These are phyloP conservation scores for Coccinonectria pachysandricola DNA, from an alignment of 2,329 filamentous ascomycete species.

Conservation along the genomic window DNA sequence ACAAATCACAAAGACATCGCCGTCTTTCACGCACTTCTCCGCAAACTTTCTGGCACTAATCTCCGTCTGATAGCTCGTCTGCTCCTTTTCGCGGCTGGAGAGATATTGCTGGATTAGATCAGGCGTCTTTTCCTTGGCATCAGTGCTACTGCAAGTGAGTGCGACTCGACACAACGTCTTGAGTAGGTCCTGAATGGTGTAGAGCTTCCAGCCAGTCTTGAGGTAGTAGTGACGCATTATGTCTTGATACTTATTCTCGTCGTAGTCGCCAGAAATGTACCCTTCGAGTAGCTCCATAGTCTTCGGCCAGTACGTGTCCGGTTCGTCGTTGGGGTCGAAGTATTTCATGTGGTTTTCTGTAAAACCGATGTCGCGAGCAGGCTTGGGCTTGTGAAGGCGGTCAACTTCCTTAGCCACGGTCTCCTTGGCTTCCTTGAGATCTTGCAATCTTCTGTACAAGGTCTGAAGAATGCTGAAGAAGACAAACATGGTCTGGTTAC, in stretches of 20 bases:
- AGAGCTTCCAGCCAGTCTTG: conserved; percentile 82
- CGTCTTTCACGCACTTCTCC: conserved; percentile 86
- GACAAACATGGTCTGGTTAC: conserved; percentile 83
- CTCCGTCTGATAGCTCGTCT: conserved; percentile 83
- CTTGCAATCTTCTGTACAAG: conserved; percentile 74
- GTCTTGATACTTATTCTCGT: conserved; percentile 78
- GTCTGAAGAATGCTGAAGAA: conserved; percentile 91
- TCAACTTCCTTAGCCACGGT: conserved; percentile 64
- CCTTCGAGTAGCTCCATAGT: conserved; percentile 80
- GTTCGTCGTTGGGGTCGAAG: conserved; percentile 53
- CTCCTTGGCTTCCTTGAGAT: conserved; percentile 70
- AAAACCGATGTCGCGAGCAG: conserved; percentile 75
- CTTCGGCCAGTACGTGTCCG: conserved; percentile 72
- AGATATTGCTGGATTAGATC: conserved; percentile 86
- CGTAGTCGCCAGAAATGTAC: conserved; percentile 70
- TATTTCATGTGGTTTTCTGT: conserved; percentile 70
- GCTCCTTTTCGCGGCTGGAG: conserved; percentile 67
- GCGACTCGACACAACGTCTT: conserved; percentile 72
- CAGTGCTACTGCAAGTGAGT: conserved; percentile 70
- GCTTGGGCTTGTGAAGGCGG: conserved; percentile 64
- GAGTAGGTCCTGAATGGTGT: conserved; percentile 84
- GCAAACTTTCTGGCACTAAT: conserved; percentile 85
- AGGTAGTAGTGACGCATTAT: conserved; percentile 87
- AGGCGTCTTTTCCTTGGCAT: conserved; percentile 85
- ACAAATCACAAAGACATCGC: conserved; percentile 79